These are phyloP conservation scores for Primulina huaijiensis DNA, from an alignment of 257 asterid genomes.

Conservation along the genomic window DNA sequence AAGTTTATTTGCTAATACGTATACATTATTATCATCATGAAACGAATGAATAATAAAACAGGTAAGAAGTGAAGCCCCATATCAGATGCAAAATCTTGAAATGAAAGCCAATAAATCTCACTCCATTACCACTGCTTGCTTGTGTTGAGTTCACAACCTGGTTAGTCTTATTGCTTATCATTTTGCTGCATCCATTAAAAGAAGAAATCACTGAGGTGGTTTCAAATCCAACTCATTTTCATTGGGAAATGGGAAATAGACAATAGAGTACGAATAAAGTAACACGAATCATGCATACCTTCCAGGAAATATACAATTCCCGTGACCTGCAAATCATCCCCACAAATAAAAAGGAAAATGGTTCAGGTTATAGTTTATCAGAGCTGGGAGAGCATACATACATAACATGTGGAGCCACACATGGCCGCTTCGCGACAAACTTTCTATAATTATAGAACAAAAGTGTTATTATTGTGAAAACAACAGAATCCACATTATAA, in stretches of 20 bases:
- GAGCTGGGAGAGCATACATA: background rate
- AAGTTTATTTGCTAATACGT: constrained; percentile 31
- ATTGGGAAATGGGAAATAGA: constrained; percentile 33
- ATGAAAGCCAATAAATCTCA: constrained; percentile 32
- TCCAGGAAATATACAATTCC: constrained; percentile 91
- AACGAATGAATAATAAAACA: constrained; percentile 49
- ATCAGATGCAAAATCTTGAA: constrained; percentile 31
- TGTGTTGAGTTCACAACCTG: constrained; percentile 67
- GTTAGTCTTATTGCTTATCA: constrained; percentile 50
- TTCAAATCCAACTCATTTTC: constrained; percentile 3
- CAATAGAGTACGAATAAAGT: constrained; percentile 29
- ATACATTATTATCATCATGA: constrained; percentile 33
- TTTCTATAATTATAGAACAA: no score
- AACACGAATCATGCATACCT: constrained; percentile 53
- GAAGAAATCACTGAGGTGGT: background rate
- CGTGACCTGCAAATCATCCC: constrained; percentile 80
- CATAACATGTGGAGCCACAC: constrained; percentile 24
- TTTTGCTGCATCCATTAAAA: constrained; percentile 58
- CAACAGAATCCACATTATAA: background rate
- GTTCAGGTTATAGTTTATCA: constrained; percentile 28
- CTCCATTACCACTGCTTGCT: constrained; percentile 50
- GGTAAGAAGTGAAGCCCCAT: constrained; percentile 30
- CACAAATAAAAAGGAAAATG: constrained; percentile 28
- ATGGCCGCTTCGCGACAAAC: background rate
- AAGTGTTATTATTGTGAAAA: background rate